Conservation (phyloP, 2,329 filamentous ascomycete species). For the Cytospora chrysosperma region DNA sequence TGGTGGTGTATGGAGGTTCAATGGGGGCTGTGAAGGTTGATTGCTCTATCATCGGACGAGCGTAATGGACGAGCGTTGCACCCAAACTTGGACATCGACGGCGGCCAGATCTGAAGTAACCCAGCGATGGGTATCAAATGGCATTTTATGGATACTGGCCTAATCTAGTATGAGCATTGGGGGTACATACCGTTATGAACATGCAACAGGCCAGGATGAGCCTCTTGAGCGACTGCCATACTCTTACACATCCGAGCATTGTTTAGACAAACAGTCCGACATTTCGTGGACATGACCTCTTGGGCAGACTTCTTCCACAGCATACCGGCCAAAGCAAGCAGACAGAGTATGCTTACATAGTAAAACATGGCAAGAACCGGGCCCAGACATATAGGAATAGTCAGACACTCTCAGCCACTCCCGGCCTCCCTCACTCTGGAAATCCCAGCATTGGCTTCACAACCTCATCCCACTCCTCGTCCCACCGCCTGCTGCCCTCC, state of each 20-base stretch:
- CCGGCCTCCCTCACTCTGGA: conserved; percentile 17
- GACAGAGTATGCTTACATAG: not conserved
- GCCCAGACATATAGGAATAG: not conserved
- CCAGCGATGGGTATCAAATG: not conserved
- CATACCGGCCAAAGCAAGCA: not conserved
- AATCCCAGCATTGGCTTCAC: conserved; percentile 69
- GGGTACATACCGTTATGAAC: not conserved
- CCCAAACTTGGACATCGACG: not conserved
- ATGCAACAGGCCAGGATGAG: not conserved
- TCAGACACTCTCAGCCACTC: conserved; percentile 17
- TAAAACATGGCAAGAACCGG: not conserved
- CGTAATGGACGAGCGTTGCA: not conserved
- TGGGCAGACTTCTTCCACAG: not conserved
- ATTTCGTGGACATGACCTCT: not conserved
- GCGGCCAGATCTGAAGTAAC: not conserved
- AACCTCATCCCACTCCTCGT: conserved; percentile 87
- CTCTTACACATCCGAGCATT: not conserved
- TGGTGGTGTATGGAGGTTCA: not conserved
- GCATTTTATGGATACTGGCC: not conserved
- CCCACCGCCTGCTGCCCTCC: conserved; percentile 80
- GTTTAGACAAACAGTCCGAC: no score
- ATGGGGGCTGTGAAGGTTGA: no score
- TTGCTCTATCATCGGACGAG: no score
- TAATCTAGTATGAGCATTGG: no score
- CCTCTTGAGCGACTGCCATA: not conserved